Evolutionary conservation across 75 land plant genomes (phyloP).

Genomic region (Gnetum montanum): DNA sequence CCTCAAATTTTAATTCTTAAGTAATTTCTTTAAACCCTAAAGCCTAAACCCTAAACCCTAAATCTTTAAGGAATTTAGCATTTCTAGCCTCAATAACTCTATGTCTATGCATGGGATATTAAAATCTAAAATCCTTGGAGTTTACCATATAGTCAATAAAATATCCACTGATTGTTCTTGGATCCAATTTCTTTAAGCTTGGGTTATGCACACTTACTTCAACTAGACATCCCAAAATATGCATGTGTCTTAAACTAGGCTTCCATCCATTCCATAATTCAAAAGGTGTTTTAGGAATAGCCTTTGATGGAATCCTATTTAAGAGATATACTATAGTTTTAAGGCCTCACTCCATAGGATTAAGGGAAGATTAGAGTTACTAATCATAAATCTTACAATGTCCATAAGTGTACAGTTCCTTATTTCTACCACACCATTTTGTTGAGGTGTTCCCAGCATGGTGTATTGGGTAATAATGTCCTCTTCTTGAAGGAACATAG

Average conservation of each 20-base stretch:
- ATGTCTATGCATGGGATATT: not conserved
- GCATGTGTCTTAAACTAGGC: not conserved
- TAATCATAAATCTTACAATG: not conserved
- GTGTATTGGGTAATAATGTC: constrained; percentile 5
- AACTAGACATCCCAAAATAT: not conserved
- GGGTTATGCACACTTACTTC: not conserved
- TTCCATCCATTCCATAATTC: not conserved
- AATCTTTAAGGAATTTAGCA: not conserved
- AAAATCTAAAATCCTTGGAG: not conserved
- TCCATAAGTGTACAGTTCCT: not conserved
- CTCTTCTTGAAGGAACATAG: not conserved
- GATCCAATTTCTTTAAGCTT: not conserved
- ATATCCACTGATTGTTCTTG: not conserved
- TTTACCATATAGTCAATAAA: not conserved
- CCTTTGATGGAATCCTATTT: not conserved
- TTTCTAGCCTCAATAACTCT: not conserved
- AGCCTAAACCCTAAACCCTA: not conserved
- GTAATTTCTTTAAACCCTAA: too few species aligned
- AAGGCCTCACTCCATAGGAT: not conserved
- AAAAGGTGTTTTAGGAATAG: not conserved
- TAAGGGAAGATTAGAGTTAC: not conserved
- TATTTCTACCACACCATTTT: constrained; percentile 3
- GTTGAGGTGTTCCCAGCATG: not conserved
- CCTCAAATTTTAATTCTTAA: not conserved
- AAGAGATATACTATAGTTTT: not conserved